phyloP scores from a whole-genome alignment of 2,329 filamentous ascomycete species.

The Leptographium procerum region DNA sequence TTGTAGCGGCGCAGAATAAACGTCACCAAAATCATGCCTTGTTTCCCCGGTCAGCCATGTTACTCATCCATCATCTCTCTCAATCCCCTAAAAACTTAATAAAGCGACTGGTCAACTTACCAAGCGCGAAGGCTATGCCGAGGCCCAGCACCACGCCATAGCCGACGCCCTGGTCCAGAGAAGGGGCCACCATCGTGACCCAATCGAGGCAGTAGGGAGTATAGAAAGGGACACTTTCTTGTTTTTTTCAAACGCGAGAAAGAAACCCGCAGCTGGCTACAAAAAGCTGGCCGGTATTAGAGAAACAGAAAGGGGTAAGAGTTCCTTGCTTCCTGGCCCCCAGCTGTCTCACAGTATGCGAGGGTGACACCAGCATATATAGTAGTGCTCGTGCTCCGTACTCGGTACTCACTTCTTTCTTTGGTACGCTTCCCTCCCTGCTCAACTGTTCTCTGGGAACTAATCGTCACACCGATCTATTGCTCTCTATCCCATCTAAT shows the following conservation, averaged over 20 bases:
- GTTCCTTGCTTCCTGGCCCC: too few species aligned
- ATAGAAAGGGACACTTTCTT: background rate
- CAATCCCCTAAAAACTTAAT: background rate
- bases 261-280: background rate
- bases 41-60: background rate
- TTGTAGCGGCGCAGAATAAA: conserved; percentile 28
- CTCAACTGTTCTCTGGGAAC: background rate
- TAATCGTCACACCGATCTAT: background rate
- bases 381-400: too few species aligned
- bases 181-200: conserved; percentile 19
- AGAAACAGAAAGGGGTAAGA: too few species aligned
- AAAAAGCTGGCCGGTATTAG: too few species aligned
- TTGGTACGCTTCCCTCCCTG: background rate
- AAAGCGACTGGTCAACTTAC: conserved; percentile 17
- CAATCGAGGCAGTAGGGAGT: background rate
- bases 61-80: too few species aligned
- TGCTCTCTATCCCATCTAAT: background rate
- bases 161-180: conserved; percentile 51
- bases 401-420: background rate
- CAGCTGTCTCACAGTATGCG: too few species aligned
- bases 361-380: too few species aligned
- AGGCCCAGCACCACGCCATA: conserved; percentile 70
- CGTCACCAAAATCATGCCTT: conserved; percentile 27
- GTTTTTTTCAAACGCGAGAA: background rate
- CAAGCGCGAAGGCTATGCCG: conserved; percentile 61